Base-by-base conservation (phyloP, 2,329 filamentous ascomycete genomes). In the Exophiala calicioides region DNA sequence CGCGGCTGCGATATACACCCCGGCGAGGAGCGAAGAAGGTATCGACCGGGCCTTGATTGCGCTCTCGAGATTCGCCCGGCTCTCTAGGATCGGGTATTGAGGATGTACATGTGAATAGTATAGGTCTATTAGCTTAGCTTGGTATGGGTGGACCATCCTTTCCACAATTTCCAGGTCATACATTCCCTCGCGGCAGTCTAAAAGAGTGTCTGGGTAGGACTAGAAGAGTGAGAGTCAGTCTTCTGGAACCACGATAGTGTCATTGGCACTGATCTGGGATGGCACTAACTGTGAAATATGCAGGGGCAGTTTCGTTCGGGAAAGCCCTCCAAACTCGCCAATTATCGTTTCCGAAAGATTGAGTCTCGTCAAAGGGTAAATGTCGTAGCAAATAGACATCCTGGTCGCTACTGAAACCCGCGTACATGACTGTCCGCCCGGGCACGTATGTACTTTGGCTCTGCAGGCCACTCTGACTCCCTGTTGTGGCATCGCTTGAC, bases 401-500 rank as follows among this genome's bases (percentile, higher is more conserved):
- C 16, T 31, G 29, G 9, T 31, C 29, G 29, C 29, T 31, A 12
- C 29, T 31, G 29, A 31, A 31, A 5, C 29, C 29, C 16, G 29
- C 29, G 29, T 31, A 31, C 29, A 31, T 12, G 16, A 31, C 29
- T 31, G 29, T 31, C 4, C 29, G 29, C 12, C 29, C 29, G 4
- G 29, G 29, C 29, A 31, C 29, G 29, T 31, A 31, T 15, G 29
- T 31, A n/a, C 29, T 31, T n/a, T 31, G 16, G 29, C 16, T 31
- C 16, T 12, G 29, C 16, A 5, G 29, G 16, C n/a, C 5, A 4
- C 4, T 31, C 4, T 31, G 29, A 31, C n/a, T n/a, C n/a, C n/a
- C n/a, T 31, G 29, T 10, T 31, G 29, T 31, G 29, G 29, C 29
- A 31, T 31, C 29, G 10, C 10, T 31, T 31, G 29, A 31, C 29